These are phyloP conservation scores for Nicotiana benthamiana DNA, from an alignment of 257 asterid species.

Conservation along the genomic window DNA sequence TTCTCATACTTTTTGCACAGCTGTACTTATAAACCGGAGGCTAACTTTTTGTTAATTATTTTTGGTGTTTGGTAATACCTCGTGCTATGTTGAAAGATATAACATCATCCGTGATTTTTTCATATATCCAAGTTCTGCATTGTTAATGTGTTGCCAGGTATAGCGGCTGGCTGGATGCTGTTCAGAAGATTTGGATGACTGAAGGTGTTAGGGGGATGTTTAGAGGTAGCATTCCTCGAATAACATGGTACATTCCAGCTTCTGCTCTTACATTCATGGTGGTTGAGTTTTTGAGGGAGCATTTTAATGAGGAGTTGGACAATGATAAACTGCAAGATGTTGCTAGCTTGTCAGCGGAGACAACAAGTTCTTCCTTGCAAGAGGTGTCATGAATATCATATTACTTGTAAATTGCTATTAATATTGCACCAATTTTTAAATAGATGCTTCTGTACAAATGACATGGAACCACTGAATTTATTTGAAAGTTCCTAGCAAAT, in stretches of 20 bases:
- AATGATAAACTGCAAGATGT: slow-evolving; percentile 22
- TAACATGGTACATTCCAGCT: slow-evolving; percentile 73
- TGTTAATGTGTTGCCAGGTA: slow-evolving; percentile 36
- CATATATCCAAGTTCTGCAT: neutral
- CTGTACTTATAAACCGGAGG: neutral
- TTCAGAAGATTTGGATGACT: slow-evolving; percentile 56
- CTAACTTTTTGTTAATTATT: neutral
- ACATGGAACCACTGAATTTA: neutral
- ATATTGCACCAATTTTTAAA: neutral
- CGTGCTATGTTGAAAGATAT: neutral
- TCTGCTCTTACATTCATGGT: slow-evolving; percentile 88
- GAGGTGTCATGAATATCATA: slow-evolving; percentile 29
- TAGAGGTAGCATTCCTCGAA: slow-evolving; percentile 67
- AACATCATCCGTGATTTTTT: neutral
- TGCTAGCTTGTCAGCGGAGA: slow-evolving; percentile 48
- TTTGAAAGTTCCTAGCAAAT: neutral
- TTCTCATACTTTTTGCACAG: no score
- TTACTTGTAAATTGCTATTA: neutral
- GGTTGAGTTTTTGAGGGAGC: slow-evolving; percentile 65
- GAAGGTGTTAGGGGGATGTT: slow-evolving; percentile 68
- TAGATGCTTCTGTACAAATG: neutral
- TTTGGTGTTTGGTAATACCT: neutral
- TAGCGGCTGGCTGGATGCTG: slow-evolving; percentile 60
- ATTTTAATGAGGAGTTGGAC: slow-evolving; percentile 15
- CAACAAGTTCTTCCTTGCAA: slow-evolving; percentile 44